Evolutionary conservation across 495 filamentous ascomycete species (phyloP), one percentile per base, ranked within the genome.

Genomic region (Neurospora intermedia): DNA sequence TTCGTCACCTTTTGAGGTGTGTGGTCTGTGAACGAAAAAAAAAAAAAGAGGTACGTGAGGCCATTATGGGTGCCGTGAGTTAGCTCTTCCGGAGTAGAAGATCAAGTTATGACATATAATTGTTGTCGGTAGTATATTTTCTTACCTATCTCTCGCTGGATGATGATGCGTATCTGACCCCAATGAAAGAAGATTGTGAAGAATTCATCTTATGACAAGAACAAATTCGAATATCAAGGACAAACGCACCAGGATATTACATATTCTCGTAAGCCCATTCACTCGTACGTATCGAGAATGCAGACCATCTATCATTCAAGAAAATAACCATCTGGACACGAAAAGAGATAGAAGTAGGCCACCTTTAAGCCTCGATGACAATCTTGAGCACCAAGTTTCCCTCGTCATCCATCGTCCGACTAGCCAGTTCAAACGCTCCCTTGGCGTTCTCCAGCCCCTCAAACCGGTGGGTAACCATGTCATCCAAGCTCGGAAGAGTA

Each of bases 341-440:
- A 11, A 6, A 38, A 16, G 48, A 35, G 48, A 35, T 43, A 3
- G 27, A 43, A 43, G 6, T 16, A 6, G 38, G 23, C 20, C 11
- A 15, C 43, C 3, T 8, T 76, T 78, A 87, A 59, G 82, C 82
- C 77, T 90, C 92, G 81, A 97, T 89, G 70, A 95, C 87, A 41
- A 97, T 93, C 84, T 97, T 97, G 2, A 97, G 83, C 41, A 97
- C 93, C 71, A 96, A 83, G 35, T 87, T 90, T 11, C 93, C 93
- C 1, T 89, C 80, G 71, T 90, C 89, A 82, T 97, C 94, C n/a
- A 88, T 85, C 6, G 91, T 93, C 77, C 88, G 89, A 18, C 91
- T 91, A n/a, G 93, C 94, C 80, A 97, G 87, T 69, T 89, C 85
- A 80, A 98, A 97, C 11, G 93, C 94, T 23, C 88, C 81, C 73